Conservation (phyloP, 192 early-diverging fungal genomes). For the Linnemannia zychae region DNA sequence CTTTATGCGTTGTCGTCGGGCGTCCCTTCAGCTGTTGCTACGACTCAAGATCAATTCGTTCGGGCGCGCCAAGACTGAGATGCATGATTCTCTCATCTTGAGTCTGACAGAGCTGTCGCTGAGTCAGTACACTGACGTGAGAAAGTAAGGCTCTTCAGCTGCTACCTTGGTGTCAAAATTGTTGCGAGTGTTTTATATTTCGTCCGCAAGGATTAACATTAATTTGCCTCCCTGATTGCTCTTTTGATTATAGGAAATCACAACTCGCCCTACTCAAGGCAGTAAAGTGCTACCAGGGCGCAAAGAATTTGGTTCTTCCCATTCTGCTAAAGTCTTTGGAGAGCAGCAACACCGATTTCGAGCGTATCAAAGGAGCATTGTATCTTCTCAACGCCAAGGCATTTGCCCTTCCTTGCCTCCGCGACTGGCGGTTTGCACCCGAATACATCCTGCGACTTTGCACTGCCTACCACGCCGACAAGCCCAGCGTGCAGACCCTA, state of each 20-base stretch:
- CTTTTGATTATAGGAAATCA: conserved; percentile 50
- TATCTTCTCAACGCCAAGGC: conserved; percentile 70
- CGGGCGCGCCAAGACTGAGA: conserved; percentile 56
- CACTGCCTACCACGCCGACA: conserved; percentile 75
- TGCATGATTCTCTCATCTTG: conserved; percentile 67
- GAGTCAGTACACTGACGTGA: conserved; percentile 69
- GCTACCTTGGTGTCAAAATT: neutral
- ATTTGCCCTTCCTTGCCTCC: conserved; percentile 64
- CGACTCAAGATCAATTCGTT: conserved; percentile 70
- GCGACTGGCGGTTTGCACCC: conserved; percentile 69
- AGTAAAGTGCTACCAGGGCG: conserved; percentile 62
- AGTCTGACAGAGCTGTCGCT: conserved; percentile 70
- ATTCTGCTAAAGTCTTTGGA: conserved; percentile 63
- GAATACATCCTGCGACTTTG: conserved; percentile 68
- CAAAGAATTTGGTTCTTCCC: conserved; percentile 64
- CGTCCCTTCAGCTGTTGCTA: conserved; percentile 64
- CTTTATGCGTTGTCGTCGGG: conserved; percentile 60
- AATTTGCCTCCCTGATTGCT: neutral
- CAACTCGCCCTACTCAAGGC: conserved; percentile 64
- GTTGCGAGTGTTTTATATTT: too few species aligned
- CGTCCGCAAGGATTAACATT: neutral
- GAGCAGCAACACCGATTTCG: conserved; percentile 57
- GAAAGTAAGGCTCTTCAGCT: conserved; percentile 59
- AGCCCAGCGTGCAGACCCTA: conserved; percentile 76
- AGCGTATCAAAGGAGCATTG: conserved; percentile 79